Evolutionary conservation across 1,284 basidiomycete genomes (phyloP), one percentile per base, ranked within the genome.

Genomic region (Pisolithus thermaeus): DNA sequence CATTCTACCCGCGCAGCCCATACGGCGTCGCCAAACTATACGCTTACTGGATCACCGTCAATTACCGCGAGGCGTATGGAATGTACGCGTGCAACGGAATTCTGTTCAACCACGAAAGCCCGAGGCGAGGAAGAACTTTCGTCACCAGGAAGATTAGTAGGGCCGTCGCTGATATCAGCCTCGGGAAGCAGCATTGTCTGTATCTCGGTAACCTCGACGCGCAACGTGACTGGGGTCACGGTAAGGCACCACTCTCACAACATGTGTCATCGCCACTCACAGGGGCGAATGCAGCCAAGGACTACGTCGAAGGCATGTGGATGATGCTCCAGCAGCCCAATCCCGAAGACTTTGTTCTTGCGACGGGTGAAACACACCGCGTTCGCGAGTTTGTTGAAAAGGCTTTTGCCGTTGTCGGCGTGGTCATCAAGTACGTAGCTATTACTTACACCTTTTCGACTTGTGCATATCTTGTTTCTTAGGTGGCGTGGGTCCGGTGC

Each of bases 301-400:
- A 93, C 66, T 93, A 92, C 62, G 85, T 92, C 11, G 92, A 94
- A 70, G 92, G 92, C 41, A 95, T 96, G 93, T 96, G 92, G 92
- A 78, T 80, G 61, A 93, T 96, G 81, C 80, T 96, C 27, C 92
- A 96, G 69, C 92, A 94, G 67, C 76, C 82, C 7, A 59, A 60
- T 25, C 75, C 92, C 1, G 83, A 91, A 20, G 92, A 96, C 70
- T 96, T 90, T 63, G 92, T 96, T 36, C 85, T 96, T 41, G 92
- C 92, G 0, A 95, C 90, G 1, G 91, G 91, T 32, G 92, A 95
- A 74, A 95, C 91, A 27, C 93, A 96, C 68, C 83, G 82, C 42
- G 92, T 96, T 30, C 83, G 90, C 47, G 90, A 94, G 70, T 95
- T 84, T 61, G 89, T 95, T 55, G 84, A 93, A 65, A 91, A 89